phyloP scores from a whole-genome alignment of 257 asterid genomes.

The Schizonepeta tenuifolia region DNA sequence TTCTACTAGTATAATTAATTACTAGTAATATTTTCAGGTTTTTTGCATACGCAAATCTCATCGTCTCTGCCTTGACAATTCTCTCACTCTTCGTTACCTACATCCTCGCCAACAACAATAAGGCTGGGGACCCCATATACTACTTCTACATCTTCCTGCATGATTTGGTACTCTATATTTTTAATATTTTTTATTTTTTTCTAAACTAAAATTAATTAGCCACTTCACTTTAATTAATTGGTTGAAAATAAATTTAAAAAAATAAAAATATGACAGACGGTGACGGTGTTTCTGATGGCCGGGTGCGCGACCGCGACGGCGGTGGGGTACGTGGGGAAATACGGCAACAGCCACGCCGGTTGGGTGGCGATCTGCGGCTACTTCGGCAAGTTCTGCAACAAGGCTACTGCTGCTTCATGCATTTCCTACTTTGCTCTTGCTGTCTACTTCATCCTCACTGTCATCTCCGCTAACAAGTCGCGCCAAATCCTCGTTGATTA shows the following conservation, averaged over 20 bases:
- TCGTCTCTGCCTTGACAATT: conserved; percentile 46
- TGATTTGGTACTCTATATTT: conserved; percentile 56
- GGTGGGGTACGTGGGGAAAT: conserved; percentile 60
- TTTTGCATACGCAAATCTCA: conserved; percentile 58
- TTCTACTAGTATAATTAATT: too few species aligned
- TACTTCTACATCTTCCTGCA: conserved; percentile 62
- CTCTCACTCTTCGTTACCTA: conserved; percentile 38
- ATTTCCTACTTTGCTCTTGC: conserved; percentile 40
- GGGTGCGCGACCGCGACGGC: conserved; percentile 72
- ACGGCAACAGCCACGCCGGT: conserved; percentile 61
- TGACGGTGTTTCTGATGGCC: conserved; percentile 48
- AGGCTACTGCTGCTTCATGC: conserved; percentile 36
- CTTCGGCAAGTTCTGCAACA: conserved; percentile 52
- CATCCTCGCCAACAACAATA: conserved; percentile 34
- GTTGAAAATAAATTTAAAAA: too few species aligned
- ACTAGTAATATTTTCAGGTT: conserved; percentile 61
- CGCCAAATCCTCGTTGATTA: conserved; percentile 30
- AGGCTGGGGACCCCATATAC: conserved; percentile 30
- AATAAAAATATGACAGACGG: conserved; percentile 36
- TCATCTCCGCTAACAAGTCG: conserved; percentile 51
- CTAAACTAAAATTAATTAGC: too few species aligned
- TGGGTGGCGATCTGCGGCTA: conserved; percentile 64
- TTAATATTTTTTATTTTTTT: too few species aligned
- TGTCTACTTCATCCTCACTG: conserved; percentile 47
- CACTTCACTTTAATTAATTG: background rate